Evolutionary conservation across 139 green algal genomes (phyloP).

Genomic region (Coccomyxa sp.): DNA sequence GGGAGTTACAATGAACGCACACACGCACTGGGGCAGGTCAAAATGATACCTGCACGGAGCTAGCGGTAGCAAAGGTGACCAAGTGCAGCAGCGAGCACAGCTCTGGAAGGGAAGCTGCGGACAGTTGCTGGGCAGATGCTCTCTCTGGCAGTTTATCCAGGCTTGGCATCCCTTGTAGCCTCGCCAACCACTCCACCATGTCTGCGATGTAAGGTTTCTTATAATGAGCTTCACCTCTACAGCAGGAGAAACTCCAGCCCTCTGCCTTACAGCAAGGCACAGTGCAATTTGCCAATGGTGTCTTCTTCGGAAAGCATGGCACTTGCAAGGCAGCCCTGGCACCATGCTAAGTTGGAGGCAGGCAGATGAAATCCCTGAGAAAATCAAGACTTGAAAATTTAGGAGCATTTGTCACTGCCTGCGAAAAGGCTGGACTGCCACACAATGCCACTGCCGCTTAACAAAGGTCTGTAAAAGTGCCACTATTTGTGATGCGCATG

Average conservation of each 20-base stretch:
- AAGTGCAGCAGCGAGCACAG: background rate
- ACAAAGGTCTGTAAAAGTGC: background rate
- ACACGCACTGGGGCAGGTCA: background rate
- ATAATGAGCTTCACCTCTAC: background rate
- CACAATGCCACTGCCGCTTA: too few species aligned
- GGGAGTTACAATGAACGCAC: background rate
- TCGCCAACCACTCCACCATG: background rate
- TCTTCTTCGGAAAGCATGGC: too few species aligned
- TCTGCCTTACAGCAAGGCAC: too few species aligned
- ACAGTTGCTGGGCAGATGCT: background rate
- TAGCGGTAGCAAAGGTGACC: slow-evolving; percentile 10
- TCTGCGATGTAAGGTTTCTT: background rate
- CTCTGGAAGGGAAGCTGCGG: background rate
- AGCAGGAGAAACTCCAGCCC: background rate
- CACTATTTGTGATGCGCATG: background rate
- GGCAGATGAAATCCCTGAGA: too few species aligned
- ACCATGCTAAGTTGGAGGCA: too few species aligned
- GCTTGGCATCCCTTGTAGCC: background rate
- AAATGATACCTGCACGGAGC: slow-evolving; percentile 1
- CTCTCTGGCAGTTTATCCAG: background rate
- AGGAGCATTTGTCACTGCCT: too few species aligned
- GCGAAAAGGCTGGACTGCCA: too few species aligned
- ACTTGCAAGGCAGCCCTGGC: too few species aligned
- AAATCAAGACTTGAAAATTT: too few species aligned
- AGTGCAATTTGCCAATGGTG: too few species aligned